phyloP scores from a whole-genome alignment of 2,329 filamentous ascomycete genomes.

The Fusarium sarcochroum region DNA sequence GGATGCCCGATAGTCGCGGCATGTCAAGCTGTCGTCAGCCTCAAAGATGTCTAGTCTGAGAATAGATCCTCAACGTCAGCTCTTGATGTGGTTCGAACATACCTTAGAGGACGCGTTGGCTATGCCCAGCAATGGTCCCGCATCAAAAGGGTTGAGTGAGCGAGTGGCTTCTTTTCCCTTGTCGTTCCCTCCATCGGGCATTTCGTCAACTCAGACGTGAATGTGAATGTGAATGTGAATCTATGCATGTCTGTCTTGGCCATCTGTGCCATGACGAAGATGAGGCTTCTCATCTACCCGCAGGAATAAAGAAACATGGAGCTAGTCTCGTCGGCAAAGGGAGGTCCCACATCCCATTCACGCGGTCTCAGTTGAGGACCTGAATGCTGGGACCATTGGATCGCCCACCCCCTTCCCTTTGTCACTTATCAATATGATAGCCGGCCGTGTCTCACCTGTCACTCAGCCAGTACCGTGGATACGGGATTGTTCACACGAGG shows the following conservation, averaged over 20 bases:
- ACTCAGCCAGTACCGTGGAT: conserved; percentile 41
- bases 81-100: conserved; percentile 22
- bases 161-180: conserved; percentile 26
- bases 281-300: background rate
- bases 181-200: conserved; percentile 13
- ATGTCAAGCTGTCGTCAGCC: conserved; percentile 16
- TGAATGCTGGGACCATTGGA: conserved; percentile 34
- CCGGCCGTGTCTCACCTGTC: conserved; percentile 31
- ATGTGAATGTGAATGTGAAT: too few species aligned
- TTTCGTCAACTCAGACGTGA: background rate
- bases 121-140: conserved; percentile 3
- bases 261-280: conserved; percentile 7
- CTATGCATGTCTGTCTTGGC: conserved; percentile 16
- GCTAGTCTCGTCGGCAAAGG: conserved; percentile 26
- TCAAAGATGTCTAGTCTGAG: conserved; percentile 11
- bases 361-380: conserved; percentile 39
- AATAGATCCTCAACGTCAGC: conserved; percentile 21
- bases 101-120: conserved; percentile 4
- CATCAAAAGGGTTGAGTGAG: conserved; percentile 28
- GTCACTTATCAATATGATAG: conserved; percentile 33
- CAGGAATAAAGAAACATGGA: conserved; percentile 17
- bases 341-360: conserved; percentile 19
- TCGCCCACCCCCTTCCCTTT: conserved; percentile 29
- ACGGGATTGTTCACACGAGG: conserved; percentile 13
- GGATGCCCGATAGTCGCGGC: background rate